phyloP scores from a whole-genome alignment of 78 protist genomes.

The Chrysochromulina parva region DNA sequence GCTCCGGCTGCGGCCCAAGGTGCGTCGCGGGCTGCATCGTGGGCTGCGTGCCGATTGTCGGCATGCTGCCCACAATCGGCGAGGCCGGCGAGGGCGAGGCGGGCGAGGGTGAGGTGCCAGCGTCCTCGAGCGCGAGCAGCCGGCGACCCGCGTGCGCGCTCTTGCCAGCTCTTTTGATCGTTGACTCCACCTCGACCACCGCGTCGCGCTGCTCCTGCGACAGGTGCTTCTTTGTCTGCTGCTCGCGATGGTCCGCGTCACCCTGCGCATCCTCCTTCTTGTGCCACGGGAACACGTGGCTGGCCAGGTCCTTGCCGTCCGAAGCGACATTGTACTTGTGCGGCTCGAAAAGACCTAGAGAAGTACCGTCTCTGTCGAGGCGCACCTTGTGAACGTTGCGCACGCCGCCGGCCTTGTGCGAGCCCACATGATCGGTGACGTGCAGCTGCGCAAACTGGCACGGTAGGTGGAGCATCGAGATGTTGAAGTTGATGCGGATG shows the following conservation, averaged over 20 bases:
- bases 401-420: background rate
- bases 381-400: background rate
- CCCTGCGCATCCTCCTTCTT: background rate
- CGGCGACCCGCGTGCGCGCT: no score
- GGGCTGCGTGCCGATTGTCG: no score
- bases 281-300: constrained; percentile 12
- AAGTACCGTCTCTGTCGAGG: background rate
- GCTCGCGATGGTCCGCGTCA: background rate
- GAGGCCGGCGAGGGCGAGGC: no score
- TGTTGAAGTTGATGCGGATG: constrained; percentile 4
- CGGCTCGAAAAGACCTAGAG: background rate
- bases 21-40: no score
- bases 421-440: background rate
- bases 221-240: background rate
- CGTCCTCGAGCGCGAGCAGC: no score
- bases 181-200: background rate
- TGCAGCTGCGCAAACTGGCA: background rate
- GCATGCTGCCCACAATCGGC: no score
- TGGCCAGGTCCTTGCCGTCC: background rate
- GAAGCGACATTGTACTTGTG: background rate
- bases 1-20: no score
- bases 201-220: background rate
- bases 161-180: background rate
- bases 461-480: background rate
- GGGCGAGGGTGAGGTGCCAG: no score